phyloP scores from a whole-genome alignment of 176 grass and related monocot genomes.

The Thalia dealbata region DNA sequence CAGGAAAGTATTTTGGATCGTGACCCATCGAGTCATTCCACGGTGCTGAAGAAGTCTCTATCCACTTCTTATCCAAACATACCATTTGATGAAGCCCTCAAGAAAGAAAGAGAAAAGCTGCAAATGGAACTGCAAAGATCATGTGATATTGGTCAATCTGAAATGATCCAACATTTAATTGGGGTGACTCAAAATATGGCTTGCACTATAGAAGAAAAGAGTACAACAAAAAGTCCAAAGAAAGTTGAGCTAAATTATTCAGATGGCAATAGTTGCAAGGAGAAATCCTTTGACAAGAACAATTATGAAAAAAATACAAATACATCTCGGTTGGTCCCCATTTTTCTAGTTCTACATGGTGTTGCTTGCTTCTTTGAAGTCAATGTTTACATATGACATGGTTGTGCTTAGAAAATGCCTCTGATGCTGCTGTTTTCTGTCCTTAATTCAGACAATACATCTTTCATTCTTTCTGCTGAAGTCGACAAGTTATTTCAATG shows the following conservation, averaged over 20 bases:
- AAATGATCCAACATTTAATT: slow-evolving; percentile 87
- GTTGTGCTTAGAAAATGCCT: not conserved
- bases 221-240: slow-evolving; percentile 25
- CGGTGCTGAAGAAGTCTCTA: slow-evolving; percentile 77
- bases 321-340: not conserved
- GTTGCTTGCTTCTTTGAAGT: not conserved
- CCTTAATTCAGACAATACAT: not conserved
- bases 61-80: slow-evolving; percentile 90
- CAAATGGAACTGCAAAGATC: slow-evolving; percentile 90
- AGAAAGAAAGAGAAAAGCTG: slow-evolving; percentile 91
- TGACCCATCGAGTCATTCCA: slow-evolving; percentile 42
- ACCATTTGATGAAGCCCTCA: slow-evolving; percentile 75
- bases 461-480: not conserved
- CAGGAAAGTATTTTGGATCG: slow-evolving; percentile 72
- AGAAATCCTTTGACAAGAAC: slow-evolving; percentile 26
- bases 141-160: slow-evolving; percentile 60
- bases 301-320: slow-evolving; percentile 7
- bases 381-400: not conserved
- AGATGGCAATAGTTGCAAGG: slow-evolving; percentile 24
- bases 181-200: slow-evolving; percentile 67
- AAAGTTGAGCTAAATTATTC: slow-evolving; percentile 28
- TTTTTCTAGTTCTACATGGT: not conserved
- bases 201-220: slow-evolving; percentile 49
- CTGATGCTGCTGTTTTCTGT: not conserved
- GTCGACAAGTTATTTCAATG: not conserved